These are phyloP conservation scores for Starmerella potacharoeniae DNA, from an alignment of 805 yeast genomes.

Conservation along the genomic window DNA sequence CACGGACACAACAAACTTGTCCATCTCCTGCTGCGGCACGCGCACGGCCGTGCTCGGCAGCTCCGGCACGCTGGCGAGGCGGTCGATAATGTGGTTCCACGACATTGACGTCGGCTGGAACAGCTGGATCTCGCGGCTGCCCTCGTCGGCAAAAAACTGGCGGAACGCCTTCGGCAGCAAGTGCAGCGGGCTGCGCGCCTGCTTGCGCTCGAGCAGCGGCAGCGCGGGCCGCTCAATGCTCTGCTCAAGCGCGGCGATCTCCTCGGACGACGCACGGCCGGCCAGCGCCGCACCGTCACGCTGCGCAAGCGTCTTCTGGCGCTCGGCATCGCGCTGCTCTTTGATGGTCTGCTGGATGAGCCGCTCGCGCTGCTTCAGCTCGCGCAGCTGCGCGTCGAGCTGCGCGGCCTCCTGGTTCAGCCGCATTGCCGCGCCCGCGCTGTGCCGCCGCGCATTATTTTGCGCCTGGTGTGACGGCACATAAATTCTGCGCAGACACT, in stretches of 20 bases:
- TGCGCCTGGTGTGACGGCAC: not conserved
- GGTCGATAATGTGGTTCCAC: conserved; percentile 7
- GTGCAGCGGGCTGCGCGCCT: not conserved
- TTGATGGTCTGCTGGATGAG: conserved; percentile 11
- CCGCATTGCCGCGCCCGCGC: not conserved
- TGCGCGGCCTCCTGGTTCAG: conserved; percentile 11
- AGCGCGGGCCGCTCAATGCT: not conserved
- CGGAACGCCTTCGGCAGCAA: not conserved
- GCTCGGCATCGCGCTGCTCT: conserved; percentile 18
- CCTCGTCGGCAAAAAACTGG: not conserved
- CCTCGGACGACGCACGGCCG: conserved; percentile 8
- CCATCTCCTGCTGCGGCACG: conserved; percentile 22
- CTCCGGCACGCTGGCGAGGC: conserved; percentile 1
- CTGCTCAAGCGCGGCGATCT: conserved; percentile 18
- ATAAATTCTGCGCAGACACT: not conserved
- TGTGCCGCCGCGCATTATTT: not conserved
- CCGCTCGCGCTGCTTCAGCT: conserved; percentile 13
- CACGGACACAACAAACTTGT: conserved; percentile 20
- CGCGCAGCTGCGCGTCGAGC: conserved; percentile 16
- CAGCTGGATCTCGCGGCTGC: not conserved
- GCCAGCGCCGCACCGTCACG: conserved; percentile 8
- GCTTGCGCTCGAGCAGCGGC: not conserved
- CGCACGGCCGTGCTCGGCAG: not conserved
- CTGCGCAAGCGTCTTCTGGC: conserved; percentile 9
- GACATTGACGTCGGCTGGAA: not conserved